phyloP scores from a whole-genome alignment of 2,329 filamentous ascomycete species.

The Neocatenulostroma microsporum region DNA sequence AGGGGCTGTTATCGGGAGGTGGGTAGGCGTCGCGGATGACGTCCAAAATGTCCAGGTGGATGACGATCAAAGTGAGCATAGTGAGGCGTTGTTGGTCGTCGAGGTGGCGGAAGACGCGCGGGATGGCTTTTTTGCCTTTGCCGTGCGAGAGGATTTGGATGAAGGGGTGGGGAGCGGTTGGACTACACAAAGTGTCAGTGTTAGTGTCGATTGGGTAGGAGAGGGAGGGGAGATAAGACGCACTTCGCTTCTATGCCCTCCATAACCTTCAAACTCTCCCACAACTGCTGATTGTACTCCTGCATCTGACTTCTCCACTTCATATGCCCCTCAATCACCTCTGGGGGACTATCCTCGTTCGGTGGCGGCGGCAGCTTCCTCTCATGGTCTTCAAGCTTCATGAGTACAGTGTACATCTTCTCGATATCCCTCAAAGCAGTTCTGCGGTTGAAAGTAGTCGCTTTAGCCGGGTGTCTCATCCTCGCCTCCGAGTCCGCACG shows the following conservation, averaged over 20 bases:
- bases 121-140: slow-evolving; percentile 94
- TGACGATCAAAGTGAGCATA: slow-evolving; percentile 88
- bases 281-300: slow-evolving; percentile 69
- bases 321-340: slow-evolving; percentile 63
- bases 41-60: slow-evolving; percentile 86
- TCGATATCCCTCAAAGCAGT: slow-evolving; percentile 80
- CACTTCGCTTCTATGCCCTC: slow-evolving; percentile 65
- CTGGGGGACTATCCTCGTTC: slow-evolving; percentile 56
- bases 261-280: slow-evolving; percentile 83
- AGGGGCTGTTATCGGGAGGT: slow-evolving; percentile 56
- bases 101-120: slow-evolving; percentile 88
- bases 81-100: slow-evolving; percentile 89
- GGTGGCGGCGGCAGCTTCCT: slow-evolving; percentile 66
- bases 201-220: slow-evolving; percentile 3
- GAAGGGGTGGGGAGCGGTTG: slow-evolving; percentile 72
- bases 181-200: slow-evolving; percentile 38
- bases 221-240: slow-evolving; percentile 18
- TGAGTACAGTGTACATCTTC: slow-evolving; percentile 74
- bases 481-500: slow-evolving; percentile 64
- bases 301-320: slow-evolving; percentile 69
- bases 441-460: slow-evolving; percentile 61
- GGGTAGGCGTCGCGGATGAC: slow-evolving; percentile 78
- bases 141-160: slow-evolving; percentile 90
- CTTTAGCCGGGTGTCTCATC: slow-evolving; percentile 39
- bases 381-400: slow-evolving; percentile 91